phyloP scores from a whole-genome alignment of 1,284 basidiomycete genomes.

The Somion occarium region DNA sequence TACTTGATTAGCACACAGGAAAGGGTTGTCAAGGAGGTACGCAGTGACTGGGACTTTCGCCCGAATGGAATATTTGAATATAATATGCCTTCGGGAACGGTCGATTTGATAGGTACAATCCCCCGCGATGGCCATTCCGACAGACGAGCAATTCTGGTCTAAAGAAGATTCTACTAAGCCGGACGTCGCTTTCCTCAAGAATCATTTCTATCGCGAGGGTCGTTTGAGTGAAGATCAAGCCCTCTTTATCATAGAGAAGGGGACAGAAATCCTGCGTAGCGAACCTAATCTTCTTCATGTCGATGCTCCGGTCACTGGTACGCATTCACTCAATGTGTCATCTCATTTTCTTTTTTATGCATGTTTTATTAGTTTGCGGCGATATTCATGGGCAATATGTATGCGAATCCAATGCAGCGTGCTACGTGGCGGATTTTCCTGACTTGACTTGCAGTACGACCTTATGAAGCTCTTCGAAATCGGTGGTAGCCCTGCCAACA shows the following conservation, averaged over 20 bases:
- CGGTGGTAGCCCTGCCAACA: constrained; percentile 90
- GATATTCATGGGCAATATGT: constrained; percentile 96
- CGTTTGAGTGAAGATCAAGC: constrained; percentile 89
- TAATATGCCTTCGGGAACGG: no score
- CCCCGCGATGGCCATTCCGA: constrained; percentile 89
- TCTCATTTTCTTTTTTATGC: neutral
- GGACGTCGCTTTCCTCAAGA: constrained; percentile 97
- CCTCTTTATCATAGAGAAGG: constrained; percentile 80
- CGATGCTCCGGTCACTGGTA: constrained; percentile 92
- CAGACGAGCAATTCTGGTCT: constrained; percentile 91
- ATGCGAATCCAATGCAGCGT: constrained; percentile 31
- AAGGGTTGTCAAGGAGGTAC: constrained; percentile 79
- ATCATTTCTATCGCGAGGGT: constrained; percentile 98
- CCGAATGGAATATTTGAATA: neutral
- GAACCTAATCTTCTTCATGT: constrained; percentile 88
- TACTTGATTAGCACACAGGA: constrained; percentile 83
- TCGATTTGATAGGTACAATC: constrained; percentile 91
- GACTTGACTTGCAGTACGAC: constrained; percentile 66
- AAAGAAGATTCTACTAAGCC: constrained; percentile 81
- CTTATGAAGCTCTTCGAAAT: constrained; percentile 96
- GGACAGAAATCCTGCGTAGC: constrained; percentile 66
- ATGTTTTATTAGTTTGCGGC: constrained; percentile 64
- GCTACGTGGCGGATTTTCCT: no score
- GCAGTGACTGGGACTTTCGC: constrained; percentile 18
- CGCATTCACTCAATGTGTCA: constrained; percentile 18